These are phyloP conservation scores for Cutaneotrichosporon sp. DNA, from an alignment of 1,284 basidiomycete species.

Conservation along the genomic window DNA sequence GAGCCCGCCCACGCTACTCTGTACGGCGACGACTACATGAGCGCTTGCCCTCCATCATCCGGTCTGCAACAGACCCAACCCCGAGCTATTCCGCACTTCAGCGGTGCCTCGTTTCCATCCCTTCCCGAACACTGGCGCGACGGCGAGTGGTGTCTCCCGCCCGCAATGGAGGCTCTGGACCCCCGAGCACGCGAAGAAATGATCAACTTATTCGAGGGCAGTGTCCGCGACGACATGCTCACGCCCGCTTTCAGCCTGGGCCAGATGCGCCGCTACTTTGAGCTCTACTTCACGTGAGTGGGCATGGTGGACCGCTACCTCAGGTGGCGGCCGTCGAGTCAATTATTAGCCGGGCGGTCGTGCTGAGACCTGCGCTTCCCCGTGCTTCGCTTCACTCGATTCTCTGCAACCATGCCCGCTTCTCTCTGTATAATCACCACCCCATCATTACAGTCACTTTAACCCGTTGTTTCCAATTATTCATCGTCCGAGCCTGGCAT, in stretches of 20 bases:
- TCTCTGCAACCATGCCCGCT: background rate
- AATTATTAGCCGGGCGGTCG: background rate
- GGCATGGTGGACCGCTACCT: background rate
- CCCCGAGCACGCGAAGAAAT: slow-evolving; percentile 1
- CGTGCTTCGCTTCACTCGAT: background rate
- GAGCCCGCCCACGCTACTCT: background rate
- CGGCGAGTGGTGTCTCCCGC: slow-evolving; percentile 1
- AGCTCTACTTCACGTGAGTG: slow-evolving; percentile 29
- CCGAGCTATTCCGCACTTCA: background rate
- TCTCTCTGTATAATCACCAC: too few relatives aligned
- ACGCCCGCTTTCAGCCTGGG: slow-evolving; percentile 2
- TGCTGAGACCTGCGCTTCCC: background rate
- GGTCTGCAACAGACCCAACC: background rate
- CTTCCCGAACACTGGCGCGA: slow-evolving; percentile 1
- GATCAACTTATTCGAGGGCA: slow-evolving; percentile 6
- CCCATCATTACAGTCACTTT: slow-evolving; percentile 19
- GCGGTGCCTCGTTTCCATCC: background rate
- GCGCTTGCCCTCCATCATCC: background rate
- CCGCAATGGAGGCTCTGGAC: background rate
- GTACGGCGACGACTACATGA: background rate
- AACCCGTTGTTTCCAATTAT: slow-evolving; percentile 29
- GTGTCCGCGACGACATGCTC: slow-evolving; percentile 5
- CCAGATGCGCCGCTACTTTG: slow-evolving; percentile 27
- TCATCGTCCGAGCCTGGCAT: slow-evolving; percentile 22
- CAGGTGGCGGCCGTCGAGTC: too few relatives aligned